Base-by-base conservation (phyloP, 441 rosid species). In the Euphorbia corollata region DNA sequence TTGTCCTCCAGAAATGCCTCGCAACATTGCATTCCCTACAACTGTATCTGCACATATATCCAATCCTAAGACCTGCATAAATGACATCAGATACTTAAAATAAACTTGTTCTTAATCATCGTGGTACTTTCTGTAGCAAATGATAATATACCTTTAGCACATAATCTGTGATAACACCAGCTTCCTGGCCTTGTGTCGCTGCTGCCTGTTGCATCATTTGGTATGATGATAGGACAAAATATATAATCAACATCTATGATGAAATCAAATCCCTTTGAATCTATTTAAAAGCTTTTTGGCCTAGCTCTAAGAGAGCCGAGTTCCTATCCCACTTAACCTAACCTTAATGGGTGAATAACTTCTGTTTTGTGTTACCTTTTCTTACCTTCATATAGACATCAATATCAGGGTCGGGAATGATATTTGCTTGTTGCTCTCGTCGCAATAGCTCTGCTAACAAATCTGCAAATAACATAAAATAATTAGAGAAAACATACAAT, bases 1-100 rank as follows among this genome's bases (percentile, higher is more conserved):
- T 70, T 92, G 96, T 56, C 96, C 93, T 48, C 96, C 98, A 5
- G 96, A 92, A 74, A 92, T 88, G 30, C 96, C 96, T 69, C 96
- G 79, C 65, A 88, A 12, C 91, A 92, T 92, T 65, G 88, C 95
- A 77, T 89, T 85, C 0, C 98, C 98, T 1, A 92, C 88, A 81
- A 92, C 45, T 34, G 90, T 88, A 75, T 92, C 95, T 8, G 95
- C 93, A 62, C 98, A 92, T 2, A 75, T 63, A 38, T 92, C 96
- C 51, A 92, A 85, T 50, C 98, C 98, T 74, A 92, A 73, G 75
- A 92, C 67, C 98, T 92, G 70, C 23, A 60, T 22, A 63, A 55
- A 13, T 19, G 13, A 22, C 27, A 20, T 54, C 10, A 7, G 8
- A 54, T 53, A 19, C 6, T 54, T 54, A 20, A 7, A 22, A 27